These are phyloP conservation scores for Fistulinella cinereoalba DNA, from an alignment of 1,284 basidiomycete species.

Conservation along the genomic window DNA sequence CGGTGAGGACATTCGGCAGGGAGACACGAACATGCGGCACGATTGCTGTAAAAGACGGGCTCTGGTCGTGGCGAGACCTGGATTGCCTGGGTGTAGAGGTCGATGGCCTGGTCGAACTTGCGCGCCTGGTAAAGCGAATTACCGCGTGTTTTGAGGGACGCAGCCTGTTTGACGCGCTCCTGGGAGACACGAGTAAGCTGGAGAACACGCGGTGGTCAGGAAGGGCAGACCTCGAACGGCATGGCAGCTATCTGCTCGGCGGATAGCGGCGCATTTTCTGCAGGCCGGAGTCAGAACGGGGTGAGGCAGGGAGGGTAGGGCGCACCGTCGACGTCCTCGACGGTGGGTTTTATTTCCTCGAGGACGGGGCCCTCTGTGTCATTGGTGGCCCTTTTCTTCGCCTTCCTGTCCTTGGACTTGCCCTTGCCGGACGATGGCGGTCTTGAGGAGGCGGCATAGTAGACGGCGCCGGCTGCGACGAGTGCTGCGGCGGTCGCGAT, in stretches of 20 bases:
- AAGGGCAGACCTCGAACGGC: constrained; percentile 47
- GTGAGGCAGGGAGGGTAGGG: neutral
- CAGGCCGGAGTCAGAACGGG: constrained; percentile 1
- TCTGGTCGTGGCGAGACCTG: constrained; percentile 81
- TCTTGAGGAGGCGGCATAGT: constrained; percentile 58
- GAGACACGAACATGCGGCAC: constrained; percentile 80
- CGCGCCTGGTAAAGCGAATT: constrained; percentile 86
- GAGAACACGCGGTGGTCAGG: neutral
- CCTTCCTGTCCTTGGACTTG: constrained; percentile 47
- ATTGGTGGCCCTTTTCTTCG: constrained; percentile 57
- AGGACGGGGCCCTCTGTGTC: constrained; percentile 68
- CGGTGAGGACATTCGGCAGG: neutral
- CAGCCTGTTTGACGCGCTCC: constrained; percentile 77
- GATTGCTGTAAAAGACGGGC: constrained; percentile 96
- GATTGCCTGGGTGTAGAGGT: constrained; percentile 91
- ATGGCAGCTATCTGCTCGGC: constrained; percentile 57
- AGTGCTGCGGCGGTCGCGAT: constrained; percentile 69
- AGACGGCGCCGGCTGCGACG: constrained; percentile 72
- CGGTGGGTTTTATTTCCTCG: constrained; percentile 59
- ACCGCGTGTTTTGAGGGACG: constrained; percentile 83
- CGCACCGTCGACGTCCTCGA: constrained; percentile 39
- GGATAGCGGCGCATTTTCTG: constrained; percentile 43
- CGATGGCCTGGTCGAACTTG: constrained; percentile 75
- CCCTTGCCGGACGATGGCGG: constrained; percentile 41
- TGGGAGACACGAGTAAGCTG: constrained; percentile 31